Evolutionary conservation across 2,329 filamentous ascomycete genomes (phyloP).

Genomic region (Chaetomiaceae sp.): DNA sequence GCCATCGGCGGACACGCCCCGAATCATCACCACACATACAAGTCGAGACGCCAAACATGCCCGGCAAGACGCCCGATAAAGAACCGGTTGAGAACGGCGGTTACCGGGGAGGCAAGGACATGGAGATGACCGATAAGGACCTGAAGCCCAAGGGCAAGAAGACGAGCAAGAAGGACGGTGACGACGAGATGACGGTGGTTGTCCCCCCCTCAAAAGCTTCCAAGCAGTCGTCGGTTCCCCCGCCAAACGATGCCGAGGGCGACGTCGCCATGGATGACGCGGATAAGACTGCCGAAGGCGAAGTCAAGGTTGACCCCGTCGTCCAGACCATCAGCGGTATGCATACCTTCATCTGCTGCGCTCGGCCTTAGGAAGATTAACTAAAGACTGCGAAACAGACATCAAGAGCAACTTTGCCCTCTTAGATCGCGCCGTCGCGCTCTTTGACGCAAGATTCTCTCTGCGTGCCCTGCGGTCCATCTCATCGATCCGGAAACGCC

Average conservation of each 20-base stretch:
- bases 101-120: constrained; percentile 57
- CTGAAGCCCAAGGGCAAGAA: constrained; percentile 65
- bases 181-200: constrained; percentile 78
- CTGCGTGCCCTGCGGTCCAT: constrained; percentile 92
- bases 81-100: constrained; percentile 65
- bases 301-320: constrained; percentile 56
- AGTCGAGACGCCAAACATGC: constrained; percentile 49
- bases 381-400: constrained; percentile 50
- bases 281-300: constrained; percentile 45
- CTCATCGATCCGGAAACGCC: constrained; percentile 88
- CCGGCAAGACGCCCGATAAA: constrained; percentile 68
- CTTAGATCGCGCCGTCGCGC: constrained; percentile 82
- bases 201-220: constrained; percentile 67
- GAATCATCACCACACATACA: neutral
- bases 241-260: constrained; percentile 58
- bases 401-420: constrained; percentile 92
- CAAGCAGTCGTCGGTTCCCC: constrained; percentile 53
- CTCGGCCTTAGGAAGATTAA: neutral
- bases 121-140: no score
- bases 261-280: constrained; percentile 68
- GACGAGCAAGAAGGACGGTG: constrained; percentile 61
- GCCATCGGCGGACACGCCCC: constrained; percentile 16
- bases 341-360: constrained; percentile 22
- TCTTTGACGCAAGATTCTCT: constrained; percentile 94
- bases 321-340: constrained; percentile 58